Base-by-base conservation (phyloP, 1,139 yeast species). In the Debaryomyces subglobosus region DNA sequence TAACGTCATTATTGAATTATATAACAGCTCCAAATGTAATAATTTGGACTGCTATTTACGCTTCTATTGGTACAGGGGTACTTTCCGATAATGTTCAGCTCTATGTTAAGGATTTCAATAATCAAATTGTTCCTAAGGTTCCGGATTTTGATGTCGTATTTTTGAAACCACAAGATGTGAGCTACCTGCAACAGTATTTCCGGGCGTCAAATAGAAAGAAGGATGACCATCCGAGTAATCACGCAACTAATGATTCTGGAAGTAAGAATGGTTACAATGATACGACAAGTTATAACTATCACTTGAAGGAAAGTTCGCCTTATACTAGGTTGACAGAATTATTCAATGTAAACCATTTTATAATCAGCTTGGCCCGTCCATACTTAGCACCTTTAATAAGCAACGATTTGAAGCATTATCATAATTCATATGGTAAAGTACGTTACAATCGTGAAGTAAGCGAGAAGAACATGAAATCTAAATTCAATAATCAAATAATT, bases 1-100 rank as follows among this genome's bases (percentile, higher is more conserved):
- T 90, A 18, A 96, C 97, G 0, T 80, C 91, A 8, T 72, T 94
- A 49, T 72, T 94, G 33, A 94, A 94, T 63, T 92, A 94, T 61
- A 82, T 94, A 39, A 92, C 99, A 0, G 90, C 98, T 0, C 99
- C 99, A 0, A 91, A 94, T 65, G 96, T 92, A 8, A 79, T 94
- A 6, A 87, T 94, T 12, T 84, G 96, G 85, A 88, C 97, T 3
- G 98, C 91, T 0, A 81, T 86, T 9, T 76, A 81, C 73, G 86
- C 88, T 8, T 84, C 91, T 2, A 83, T 85, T 47, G 92, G 92
- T 9, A 77, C 87, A 0, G 89, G 88, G 0, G 81, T 84, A 1
- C 67, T 83, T 9, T 79, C 85, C 0, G 83, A 82, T 52, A 78
- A 81, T 49, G 81, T 89, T 8, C 78, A 81, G 52, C 67, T 92